Conservation (phyloP, 2,329 filamentous ascomycete genomes). For the Xenosphaeropsis pyriputrescens region DNA sequence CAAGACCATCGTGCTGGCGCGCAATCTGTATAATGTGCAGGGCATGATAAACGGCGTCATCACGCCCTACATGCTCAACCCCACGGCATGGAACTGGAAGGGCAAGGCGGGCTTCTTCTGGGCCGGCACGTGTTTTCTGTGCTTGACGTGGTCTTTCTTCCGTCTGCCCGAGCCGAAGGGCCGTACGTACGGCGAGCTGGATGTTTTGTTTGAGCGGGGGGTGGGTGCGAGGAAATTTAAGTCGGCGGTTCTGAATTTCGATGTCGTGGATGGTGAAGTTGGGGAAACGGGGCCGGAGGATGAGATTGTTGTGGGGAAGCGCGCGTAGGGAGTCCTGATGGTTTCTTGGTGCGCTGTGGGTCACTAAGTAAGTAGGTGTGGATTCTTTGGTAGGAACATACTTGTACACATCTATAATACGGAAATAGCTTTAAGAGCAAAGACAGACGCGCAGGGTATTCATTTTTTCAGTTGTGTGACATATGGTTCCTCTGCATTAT, state of each 20-base stretch:
- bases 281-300: too few species aligned
- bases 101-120: conserved; percentile 84
- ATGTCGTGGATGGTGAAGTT: too few species aligned
- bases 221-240: conserved; percentile 24
- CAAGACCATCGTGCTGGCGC: conserved; percentile 23
- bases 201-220: conserved; percentile 63
- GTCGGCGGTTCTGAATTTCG: background rate
- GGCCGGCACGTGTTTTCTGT: conserved; percentile 64
- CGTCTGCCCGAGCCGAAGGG: conserved; percentile 68
- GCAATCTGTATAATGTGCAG: conserved; percentile 5
- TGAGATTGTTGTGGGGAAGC: too few species aligned
- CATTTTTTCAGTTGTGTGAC: too few species aligned
- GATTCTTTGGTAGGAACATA: too few species aligned
- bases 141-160: conserved; percentile 70
- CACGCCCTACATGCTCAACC: conserved; percentile 86
- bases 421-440: too few species aligned
- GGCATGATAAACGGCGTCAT: conserved; percentile 67
- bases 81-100: conserved; percentile 70
- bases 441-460: too few species aligned
- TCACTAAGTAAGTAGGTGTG: too few species aligned
- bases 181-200: conserved; percentile 70
- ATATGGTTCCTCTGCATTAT: too few species aligned
- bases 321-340: too few species aligned
- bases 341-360: too few species aligned
- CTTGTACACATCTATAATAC: too few species aligned